These are phyloP conservation scores for Yamadazyma trypodendri DNA, from an alignment of 1,139 yeast species.

Conservation along the genomic window DNA sequence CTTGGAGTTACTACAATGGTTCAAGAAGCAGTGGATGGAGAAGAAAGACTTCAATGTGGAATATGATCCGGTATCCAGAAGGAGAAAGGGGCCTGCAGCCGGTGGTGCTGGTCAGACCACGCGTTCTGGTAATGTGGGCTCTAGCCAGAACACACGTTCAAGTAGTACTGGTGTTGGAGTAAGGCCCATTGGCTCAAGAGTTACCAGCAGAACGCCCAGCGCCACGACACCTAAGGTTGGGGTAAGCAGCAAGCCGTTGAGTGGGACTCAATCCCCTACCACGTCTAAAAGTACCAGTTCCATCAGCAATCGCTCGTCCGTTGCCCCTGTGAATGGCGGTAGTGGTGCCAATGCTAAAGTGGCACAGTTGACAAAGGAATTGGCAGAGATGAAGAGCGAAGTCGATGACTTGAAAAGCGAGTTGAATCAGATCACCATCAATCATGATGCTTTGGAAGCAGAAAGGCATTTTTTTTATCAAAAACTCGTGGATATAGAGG, in stretches of 20 bases:
- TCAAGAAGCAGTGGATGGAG: slow-evolving; percentile 78
- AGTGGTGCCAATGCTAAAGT: slow-evolving; percentile 16
- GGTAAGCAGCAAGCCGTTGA: slow-evolving; percentile 1
- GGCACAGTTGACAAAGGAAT: slow-evolving; percentile 19
- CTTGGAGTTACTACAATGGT: slow-evolving; percentile 91
- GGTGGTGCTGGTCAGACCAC: background rate
- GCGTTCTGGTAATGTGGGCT: background rate
- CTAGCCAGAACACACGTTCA: slow-evolving; percentile 2
- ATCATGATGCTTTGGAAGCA: slow-evolving; percentile 59
- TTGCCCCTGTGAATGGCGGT: background rate
- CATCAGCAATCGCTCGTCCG: background rate
- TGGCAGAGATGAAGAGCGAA: slow-evolving; percentile 28
- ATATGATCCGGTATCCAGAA: slow-evolving; percentile 59
- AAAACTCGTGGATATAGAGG: slow-evolving; percentile 85
- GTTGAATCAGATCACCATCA: slow-evolving; percentile 49
- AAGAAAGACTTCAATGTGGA: slow-evolving; percentile 53
- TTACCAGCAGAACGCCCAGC: slow-evolving; percentile 1
- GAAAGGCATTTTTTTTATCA: slow-evolving; percentile 91
- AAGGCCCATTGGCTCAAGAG: slow-evolving; percentile 3
- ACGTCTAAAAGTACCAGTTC: background rate
- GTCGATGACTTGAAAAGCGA: slow-evolving; percentile 48
- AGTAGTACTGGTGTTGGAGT: slow-evolving; percentile 18
- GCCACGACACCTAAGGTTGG: slow-evolving; percentile 2
- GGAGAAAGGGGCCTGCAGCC: slow-evolving; percentile 13
- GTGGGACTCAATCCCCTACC: slow-evolving; percentile 1